phyloP scores from a whole-genome alignment of 1,284 basidiomycete genomes.

The Dichomitus squalens region DNA sequence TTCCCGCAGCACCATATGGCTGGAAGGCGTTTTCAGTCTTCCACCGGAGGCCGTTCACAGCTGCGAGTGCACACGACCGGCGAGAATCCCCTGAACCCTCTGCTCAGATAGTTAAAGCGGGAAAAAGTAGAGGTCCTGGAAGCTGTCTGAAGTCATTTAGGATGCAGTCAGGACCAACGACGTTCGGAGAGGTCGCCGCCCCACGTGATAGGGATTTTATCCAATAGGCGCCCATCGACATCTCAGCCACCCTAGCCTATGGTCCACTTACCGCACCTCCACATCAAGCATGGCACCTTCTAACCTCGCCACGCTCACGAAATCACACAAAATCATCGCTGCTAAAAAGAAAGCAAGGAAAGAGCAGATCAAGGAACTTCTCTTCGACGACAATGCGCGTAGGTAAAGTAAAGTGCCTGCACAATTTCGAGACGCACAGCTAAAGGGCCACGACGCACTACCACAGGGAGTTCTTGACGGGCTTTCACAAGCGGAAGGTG shows the following conservation, averaged over 20 bases:
- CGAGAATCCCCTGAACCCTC: not conserved
- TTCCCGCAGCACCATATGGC: slow-evolving; percentile 20
- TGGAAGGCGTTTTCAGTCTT: not conserved
- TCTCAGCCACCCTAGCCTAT: not conserved
- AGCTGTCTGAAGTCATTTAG: no score
- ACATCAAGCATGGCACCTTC: slow-evolving; percentile 29
- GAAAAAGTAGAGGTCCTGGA: no score
- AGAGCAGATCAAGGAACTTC: slow-evolving; percentile 65
- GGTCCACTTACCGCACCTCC: not conserved
- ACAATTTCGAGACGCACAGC: not conserved
- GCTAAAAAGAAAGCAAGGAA: slow-evolving; percentile 61
- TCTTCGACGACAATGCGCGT: slow-evolving; percentile 79
- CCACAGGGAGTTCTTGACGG: slow-evolving; percentile 78
- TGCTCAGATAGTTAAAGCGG: no score
- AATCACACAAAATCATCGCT: slow-evolving; percentile 58
- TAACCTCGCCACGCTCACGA: slow-evolving; percentile 63
- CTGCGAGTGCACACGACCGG: not conserved
- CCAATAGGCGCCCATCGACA: not conserved
- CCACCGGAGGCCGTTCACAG: not conserved
- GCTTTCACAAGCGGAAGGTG: slow-evolving; percentile 85
- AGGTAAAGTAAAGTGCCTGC: slow-evolving; percentile 44
- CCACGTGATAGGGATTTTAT: not conserved
- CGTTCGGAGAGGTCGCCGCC: no score
- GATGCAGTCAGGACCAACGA: no score
- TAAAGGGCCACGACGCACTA: not conserved